phyloP scores from a whole-genome alignment of 2,329 filamentous ascomycete species.

The Colletotrichum sojae region DNA sequence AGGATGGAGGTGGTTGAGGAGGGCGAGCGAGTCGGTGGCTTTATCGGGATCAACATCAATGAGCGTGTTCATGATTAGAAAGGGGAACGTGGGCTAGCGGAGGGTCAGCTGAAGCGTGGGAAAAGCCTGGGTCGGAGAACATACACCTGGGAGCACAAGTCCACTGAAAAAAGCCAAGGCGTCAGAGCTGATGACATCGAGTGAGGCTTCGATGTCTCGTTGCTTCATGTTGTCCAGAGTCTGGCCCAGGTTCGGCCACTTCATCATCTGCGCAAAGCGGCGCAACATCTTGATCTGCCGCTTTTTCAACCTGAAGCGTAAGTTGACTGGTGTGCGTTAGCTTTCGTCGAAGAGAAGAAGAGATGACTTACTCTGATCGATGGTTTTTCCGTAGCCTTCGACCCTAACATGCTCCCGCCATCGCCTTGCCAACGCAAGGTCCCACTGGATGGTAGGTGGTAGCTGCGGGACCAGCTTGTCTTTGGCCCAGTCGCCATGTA shows the following conservation, averaged over 20 bases:
- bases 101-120: constrained; percentile 17
- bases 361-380: constrained; percentile 63
- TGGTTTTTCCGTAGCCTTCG: constrained; percentile 68
- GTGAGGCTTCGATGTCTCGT: constrained; percentile 68
- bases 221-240: constrained; percentile 75
- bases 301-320: constrained; percentile 76
- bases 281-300: constrained; percentile 78
- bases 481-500: constrained; percentile 74
- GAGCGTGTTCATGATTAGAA: constrained; percentile 83
- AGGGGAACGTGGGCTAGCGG: constrained; percentile 72
- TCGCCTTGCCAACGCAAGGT: constrained; percentile 78
- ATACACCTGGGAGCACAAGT: constrained; percentile 78
- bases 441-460: constrained; percentile 80
- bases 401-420: constrained; percentile 81
- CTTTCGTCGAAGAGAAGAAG: neutral
- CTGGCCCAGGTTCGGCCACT: constrained; percentile 81
- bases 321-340: constrained; percentile 61
- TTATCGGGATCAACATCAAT: constrained; percentile 81
- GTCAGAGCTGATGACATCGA: constrained; percentile 76
- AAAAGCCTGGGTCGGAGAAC: constrained; percentile 45
- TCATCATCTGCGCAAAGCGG: constrained; percentile 79
- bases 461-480: constrained; percentile 75
- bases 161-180: constrained; percentile 85
- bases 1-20: constrained; percentile 77
- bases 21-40: constrained; percentile 74